A percentile compares a stretch with the other conserved stretches of the same genome.
These are phyloP conservation scores for Teunomyces barrocoloradensis DNA, from an alignment of 805 yeast species.

Conservation along the genomic window DNA sequence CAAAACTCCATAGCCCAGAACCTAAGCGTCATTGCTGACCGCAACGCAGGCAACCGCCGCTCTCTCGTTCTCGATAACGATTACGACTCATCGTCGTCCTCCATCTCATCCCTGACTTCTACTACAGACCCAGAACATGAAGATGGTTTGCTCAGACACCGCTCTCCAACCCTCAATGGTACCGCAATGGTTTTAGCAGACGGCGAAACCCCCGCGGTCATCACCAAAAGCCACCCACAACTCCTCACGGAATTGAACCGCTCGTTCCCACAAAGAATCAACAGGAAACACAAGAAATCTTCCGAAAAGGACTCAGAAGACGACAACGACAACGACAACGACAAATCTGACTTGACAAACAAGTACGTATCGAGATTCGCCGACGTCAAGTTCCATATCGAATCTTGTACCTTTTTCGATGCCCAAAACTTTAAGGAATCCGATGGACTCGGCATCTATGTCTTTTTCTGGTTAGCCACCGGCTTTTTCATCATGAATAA, in stretches of 20 bases:
- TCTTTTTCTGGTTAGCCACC: constrained; percentile 72
- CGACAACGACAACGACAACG: background rate
- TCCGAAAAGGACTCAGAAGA: background rate
- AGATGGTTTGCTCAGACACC: background rate
- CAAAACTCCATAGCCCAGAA: background rate
- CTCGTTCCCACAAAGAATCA: background rate
- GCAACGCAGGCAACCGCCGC: background rate
- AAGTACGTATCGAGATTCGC: constrained; percentile 50
- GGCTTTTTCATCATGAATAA: constrained; percentile 54
- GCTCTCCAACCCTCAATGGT: background rate
- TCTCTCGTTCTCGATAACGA: constrained; percentile 4
- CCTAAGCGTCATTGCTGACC: background rate
- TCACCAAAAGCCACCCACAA: background rate
- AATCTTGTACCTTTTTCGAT: constrained; percentile 52
- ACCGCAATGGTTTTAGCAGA: background rate
- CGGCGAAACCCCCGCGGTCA: background rate
- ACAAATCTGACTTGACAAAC: background rate
- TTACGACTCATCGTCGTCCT: constrained; percentile 1
- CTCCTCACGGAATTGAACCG: background rate
- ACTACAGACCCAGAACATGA: background rate
- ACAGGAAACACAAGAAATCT: background rate
- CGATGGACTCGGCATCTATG: constrained; percentile 75
- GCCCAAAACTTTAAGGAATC: constrained; percentile 41
- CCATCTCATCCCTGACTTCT: background rate
- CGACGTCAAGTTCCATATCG: constrained; percentile 47